Percentiles rank a stretch among this genome's conserved stretches.
Evolutionary conservation across 345 rosid genomes (phyloP).

Genomic region (Bretschneidera sinensis): DNA sequence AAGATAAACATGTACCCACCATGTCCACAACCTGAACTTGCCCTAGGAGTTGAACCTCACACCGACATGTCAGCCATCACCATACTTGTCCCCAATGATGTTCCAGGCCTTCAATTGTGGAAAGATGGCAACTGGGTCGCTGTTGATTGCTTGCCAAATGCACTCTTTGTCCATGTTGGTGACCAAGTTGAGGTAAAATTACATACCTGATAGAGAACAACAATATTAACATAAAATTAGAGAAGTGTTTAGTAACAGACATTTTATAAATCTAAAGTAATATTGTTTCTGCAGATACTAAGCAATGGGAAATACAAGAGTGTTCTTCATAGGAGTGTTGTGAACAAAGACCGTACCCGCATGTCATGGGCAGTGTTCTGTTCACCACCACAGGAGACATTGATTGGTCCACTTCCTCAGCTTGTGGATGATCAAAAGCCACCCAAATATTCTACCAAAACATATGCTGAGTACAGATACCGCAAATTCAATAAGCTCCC

Average conservation of each 20-base stretch:
- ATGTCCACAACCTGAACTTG: slow-evolving; percentile 57
- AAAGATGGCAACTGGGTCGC: slow-evolving; percentile 50
- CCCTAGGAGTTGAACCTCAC: slow-evolving; percentile 54
- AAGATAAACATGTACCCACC: slow-evolving; percentile 57
- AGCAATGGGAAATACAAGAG: slow-evolving; percentile 52
- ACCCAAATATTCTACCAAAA: slow-evolving; percentile 35
- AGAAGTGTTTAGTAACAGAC: no score
- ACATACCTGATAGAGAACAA: no score
- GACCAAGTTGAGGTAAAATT: slow-evolving; percentile 48
- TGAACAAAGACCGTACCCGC: slow-evolving; percentile 36
- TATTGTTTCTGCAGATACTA: no score
- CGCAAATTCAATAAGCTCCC: slow-evolving; percentile 44
- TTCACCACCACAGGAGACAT: slow-evolving; percentile 32
- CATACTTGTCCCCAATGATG: slow-evolving; percentile 40
- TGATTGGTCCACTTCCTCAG: slow-evolving; percentile 41
- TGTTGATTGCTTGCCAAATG: slow-evolving; percentile 34
- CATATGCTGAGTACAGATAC: slow-evolving; percentile 38
- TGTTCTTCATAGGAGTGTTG: slow-evolving; percentile 48
- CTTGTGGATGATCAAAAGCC: slow-evolving; percentile 35
- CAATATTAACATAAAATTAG: no score
- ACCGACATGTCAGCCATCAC: slow-evolving; percentile 60
- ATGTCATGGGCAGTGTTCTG: slow-evolving; percentile 56
- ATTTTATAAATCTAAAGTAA: no score
- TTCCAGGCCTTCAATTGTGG: slow-evolving; percentile 51
- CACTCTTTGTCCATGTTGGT: slow-evolving; percentile 40